Evolutionary conservation across 441 rosid genomes (phyloP).

Genomic region (Bocquillonia castaneifolia): DNA sequence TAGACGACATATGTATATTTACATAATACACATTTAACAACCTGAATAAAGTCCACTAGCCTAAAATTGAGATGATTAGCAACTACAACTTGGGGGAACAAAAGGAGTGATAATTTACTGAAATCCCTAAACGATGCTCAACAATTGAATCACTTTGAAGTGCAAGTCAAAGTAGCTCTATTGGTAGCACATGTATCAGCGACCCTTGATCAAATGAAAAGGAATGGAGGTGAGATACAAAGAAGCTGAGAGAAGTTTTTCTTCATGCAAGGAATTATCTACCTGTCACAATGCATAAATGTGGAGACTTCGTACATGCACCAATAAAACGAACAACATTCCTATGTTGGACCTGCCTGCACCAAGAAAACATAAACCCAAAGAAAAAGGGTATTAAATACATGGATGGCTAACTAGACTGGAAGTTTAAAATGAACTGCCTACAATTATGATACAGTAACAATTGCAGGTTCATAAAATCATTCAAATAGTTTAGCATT

Average conservation of each 20-base stretch:
- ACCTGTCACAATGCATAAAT: slow-evolving; percentile 74
- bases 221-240: not conserved
- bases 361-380: slow-evolving; percentile 11
- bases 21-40: not conserved
- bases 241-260: not conserved
- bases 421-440: not conserved
- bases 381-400: not conserved
- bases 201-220: not conserved
- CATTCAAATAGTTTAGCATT: not conserved
- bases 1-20: not conserved
- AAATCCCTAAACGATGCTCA: not conserved
- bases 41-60: not conserved
- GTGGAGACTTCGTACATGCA: slow-evolving; percentile 57
- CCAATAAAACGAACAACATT: slow-evolving; percentile 71
- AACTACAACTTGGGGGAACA: not conserved
- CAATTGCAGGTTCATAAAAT: not conserved
- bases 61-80: not conserved
- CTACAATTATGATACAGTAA: not conserved
- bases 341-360: slow-evolving; percentile 61
- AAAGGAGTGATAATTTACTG: not conserved
- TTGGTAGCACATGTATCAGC: not conserved
- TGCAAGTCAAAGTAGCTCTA: not conserved
- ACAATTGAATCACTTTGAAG: not conserved
- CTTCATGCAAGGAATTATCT: slow-evolving; percentile 14
- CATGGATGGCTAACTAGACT: no score